Conservation (phyloP, 2,329 filamentous ascomycete genomes). For the Penicillium sp. region DNA sequence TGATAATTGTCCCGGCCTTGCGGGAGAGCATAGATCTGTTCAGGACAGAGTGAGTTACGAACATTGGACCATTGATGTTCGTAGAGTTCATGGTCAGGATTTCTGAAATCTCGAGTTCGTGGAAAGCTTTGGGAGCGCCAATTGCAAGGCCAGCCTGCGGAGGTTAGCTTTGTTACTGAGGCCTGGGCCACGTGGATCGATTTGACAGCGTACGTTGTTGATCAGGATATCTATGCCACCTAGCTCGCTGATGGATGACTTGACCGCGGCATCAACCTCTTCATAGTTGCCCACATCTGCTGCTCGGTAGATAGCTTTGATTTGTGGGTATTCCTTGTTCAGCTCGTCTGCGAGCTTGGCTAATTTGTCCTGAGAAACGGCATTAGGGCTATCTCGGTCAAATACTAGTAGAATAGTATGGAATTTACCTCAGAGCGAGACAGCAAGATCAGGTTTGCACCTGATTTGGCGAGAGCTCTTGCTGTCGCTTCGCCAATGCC, state of each 20-base stretch:
- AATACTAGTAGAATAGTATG: constrained; percentile 16
- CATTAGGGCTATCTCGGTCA: neutral
- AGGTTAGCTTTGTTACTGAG: neutral
- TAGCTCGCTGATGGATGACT: constrained; percentile 32
- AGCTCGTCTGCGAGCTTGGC: neutral
- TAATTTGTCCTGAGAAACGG: constrained; percentile 19
- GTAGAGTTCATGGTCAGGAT: constrained; percentile 51
- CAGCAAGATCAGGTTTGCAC: constrained; percentile 47
- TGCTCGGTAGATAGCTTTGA: constrained; percentile 14
- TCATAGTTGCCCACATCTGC: constrained; percentile 23
- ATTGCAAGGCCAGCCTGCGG: constrained; percentile 48
- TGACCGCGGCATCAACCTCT: constrained; percentile 30
- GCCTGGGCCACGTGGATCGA: neutral
- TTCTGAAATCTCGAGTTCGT: constrained; percentile 43
- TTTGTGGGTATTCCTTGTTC: neutral
- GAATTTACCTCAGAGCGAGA: constrained; percentile 37
- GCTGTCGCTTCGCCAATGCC: constrained; percentile 52
- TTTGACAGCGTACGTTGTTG: constrained; percentile 42
- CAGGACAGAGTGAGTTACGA: constrained; percentile 47
- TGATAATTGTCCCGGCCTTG: constrained; percentile 49
- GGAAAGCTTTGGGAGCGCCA: constrained; percentile 47
- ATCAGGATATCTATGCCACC: constrained; percentile 48
- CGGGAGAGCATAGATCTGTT: constrained; percentile 45
- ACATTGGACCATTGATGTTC: constrained; percentile 53
- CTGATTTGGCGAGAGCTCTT: constrained; percentile 37